Evolutionary conservation across 345 rosid species (phyloP), one percentile per base, ranked within the genome.

Genomic region (Melastoma malabathricum): DNA sequence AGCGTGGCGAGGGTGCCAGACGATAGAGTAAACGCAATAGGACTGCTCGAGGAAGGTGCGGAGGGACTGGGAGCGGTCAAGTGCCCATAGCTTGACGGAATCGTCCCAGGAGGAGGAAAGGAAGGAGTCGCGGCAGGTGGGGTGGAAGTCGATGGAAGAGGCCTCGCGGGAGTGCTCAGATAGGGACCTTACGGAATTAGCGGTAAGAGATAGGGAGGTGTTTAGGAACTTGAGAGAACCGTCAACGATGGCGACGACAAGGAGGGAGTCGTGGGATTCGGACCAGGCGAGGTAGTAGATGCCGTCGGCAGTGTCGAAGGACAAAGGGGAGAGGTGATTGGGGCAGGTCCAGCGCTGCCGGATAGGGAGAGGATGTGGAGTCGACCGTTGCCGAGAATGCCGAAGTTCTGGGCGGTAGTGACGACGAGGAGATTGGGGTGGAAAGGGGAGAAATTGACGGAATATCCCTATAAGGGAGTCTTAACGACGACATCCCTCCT

Each of bases 81-180:
- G 61, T 19, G 94, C 79, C 98, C 96, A 90, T 43, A 86, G 88
- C 78, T 84, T 92, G 56, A 82, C 49, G 1, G 93, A 76, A 57
- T 87, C 98, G 44, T 92, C 98, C 98, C 95, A 87, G 7, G 97
- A 83, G 31, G 93, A 61, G 1, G 95, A 72, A 53, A 92, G 72
- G 62, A 92, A 92, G 0, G 98, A 87, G 53, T 92, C 98, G 10
- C 95, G 88, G 47, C 94, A 96, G 41, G 88, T 82, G 57, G 95
- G 95, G 58, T 84, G 87, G 73, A 82, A 84, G 20, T 92, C 95
- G 0, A 75, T 69, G 17, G 82, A 77, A 59, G 84, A 90, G 18
- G 82, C 94, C 71, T 92, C 97, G 57, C 98, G 98, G 19, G 76
- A 80, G 79, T 87, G 95, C 50, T 92, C 97, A 6, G 82, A 85